These are phyloP conservation scores for Heteromeles arbutifolia DNA, from an alignment of 306 rosid species.

Conservation along the genomic window DNA sequence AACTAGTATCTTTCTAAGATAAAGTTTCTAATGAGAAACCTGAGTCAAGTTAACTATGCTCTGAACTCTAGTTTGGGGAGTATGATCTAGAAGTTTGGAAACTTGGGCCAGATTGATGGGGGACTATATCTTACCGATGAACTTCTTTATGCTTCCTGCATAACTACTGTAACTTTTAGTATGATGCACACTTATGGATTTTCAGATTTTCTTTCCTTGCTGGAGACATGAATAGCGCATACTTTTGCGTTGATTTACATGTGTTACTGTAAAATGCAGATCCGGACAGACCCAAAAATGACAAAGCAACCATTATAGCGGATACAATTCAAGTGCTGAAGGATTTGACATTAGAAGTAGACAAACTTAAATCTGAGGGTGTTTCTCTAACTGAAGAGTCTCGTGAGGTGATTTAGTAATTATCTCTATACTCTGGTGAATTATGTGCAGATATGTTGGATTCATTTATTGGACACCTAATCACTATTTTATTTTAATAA, in stretches of 20 bases:
- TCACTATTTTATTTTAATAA: conserved; percentile 17
- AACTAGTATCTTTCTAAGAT: too few species aligned
- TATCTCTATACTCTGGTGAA: neutral
- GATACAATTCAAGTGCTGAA: conserved; percentile 82
- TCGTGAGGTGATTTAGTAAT: conserved; percentile 52
- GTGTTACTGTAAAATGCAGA: conserved; percentile 47
- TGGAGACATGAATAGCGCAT: neutral
- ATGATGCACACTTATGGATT: neutral
- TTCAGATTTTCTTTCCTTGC: neutral
- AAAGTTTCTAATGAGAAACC: neutral
- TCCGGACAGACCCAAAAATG: conserved; percentile 88
- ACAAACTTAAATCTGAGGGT: conserved; percentile 64
- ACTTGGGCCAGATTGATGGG: neutral
- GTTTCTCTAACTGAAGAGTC: conserved; percentile 66
- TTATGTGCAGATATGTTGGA: conserved; percentile 1
- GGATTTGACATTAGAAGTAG: conserved; percentile 74
- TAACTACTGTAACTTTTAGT: neutral
- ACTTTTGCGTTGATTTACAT: neutral
- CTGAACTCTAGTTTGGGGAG: too few species aligned
- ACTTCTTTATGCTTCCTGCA: neutral
- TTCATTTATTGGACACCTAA: conserved; percentile 3
- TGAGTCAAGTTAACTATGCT: neutral
- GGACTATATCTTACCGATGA: neutral
- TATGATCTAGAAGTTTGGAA: too few species aligned
- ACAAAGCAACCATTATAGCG: conserved; percentile 71